Evolutionary conservation across 2,329 filamentous ascomycete species (phyloP).

Genomic region (Colletotrichum sp.): DNA sequence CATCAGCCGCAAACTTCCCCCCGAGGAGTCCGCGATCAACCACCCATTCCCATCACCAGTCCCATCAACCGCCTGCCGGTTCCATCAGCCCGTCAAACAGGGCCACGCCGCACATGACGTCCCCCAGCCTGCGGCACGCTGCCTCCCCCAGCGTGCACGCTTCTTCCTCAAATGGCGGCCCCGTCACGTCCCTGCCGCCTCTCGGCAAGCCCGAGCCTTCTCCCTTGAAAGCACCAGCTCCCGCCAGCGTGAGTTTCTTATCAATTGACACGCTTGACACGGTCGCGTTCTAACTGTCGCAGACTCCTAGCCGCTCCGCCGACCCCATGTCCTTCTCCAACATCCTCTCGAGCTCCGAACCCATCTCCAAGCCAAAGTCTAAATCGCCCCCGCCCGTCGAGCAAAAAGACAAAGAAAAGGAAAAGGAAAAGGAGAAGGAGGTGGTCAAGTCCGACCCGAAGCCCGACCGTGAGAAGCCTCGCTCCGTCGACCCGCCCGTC

Average conservation of each 20-base stretch:
- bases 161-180: slow-evolving; percentile 44
- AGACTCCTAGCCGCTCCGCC: slow-evolving; percentile 76
- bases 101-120: slow-evolving; percentile 45
- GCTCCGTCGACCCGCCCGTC: slow-evolving; percentile 29
- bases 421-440: slow-evolving; percentile 2
- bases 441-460: slow-evolving; percentile 25
- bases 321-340: slow-evolving; percentile 97
- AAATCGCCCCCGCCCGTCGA: slow-evolving; percentile 11
- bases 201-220: slow-evolving; percentile 45
- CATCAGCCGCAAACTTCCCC: slow-evolving; percentile 47
- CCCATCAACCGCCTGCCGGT: slow-evolving; percentile 43
- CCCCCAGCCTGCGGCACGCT: slow-evolving; percentile 53
- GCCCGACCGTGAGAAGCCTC: slow-evolving; percentile 21
- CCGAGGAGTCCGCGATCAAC: slow-evolving; percentile 58
- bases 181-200: slow-evolving; percentile 35
- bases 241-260: slow-evolving; percentile 37
- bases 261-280: not conserved
- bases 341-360: slow-evolving; percentile 83
- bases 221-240: slow-evolving; percentile 40
- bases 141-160: slow-evolving; percentile 41
- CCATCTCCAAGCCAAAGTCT: slow-evolving; percentile 58
- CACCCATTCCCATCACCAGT: slow-evolving; percentile 38
- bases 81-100: slow-evolving; percentile 49
- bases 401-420: slow-evolving; percentile 1
- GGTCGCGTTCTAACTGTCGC: slow-evolving; percentile 2